Percentiles rank a stretch among this genome's conserved stretches.
Evolutionary conservation across 2,329 filamentous ascomycete genomes (phyloP).

Genomic region (Cladophialophora yegresii): DNA sequence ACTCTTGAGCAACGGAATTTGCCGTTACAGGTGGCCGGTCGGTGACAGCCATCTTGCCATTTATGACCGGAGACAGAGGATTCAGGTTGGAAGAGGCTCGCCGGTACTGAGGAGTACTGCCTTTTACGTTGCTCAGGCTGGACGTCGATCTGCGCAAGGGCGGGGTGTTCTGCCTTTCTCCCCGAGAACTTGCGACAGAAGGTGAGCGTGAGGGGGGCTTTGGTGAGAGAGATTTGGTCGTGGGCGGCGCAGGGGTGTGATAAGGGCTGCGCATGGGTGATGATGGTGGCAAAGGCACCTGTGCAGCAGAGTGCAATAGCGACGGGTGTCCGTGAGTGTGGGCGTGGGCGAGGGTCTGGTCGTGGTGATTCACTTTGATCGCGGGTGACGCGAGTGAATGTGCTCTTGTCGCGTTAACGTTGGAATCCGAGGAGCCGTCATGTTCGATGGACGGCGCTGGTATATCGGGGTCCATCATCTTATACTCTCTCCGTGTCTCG

Average conservation of each 20-base stretch:
- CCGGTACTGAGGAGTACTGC: conserved; percentile 37
- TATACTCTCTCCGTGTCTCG: not conserved
- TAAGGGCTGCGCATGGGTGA: conserved; percentile 30
- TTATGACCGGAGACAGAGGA: conserved; percentile 48
- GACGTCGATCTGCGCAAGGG: conserved; percentile 30
- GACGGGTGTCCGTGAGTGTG: not conserved
- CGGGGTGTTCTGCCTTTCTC: conserved; percentile 30
- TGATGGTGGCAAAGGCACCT: conserved; percentile 26
- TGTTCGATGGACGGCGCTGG: conserved; percentile 30
- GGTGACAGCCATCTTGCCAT: conserved; percentile 42
- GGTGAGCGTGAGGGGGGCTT: conserved; percentile 32
- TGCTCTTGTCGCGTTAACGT: conserved; percentile 11
- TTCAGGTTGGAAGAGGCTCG: conserved; percentile 42
- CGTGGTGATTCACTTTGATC: conserved; percentile 19
- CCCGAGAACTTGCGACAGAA: conserved; percentile 33
- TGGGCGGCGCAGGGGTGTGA: conserved; percentile 19
- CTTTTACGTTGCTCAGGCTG: conserved; percentile 32
- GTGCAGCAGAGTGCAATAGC: conserved; percentile 18
- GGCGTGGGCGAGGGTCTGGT: conserved; percentile 7
- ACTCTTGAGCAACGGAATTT: conserved; percentile 63
- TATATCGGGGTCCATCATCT: conserved; percentile 34
- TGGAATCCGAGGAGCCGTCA: conserved; percentile 17
- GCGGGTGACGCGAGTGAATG: conserved; percentile 23
- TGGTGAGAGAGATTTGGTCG: conserved; percentile 27
- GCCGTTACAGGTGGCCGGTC: conserved; percentile 51